Evolutionary conservation across 768 basidiomycete species (phyloP), one percentile per base, ranked within the genome.

Genomic region (Lactarius hengduanensis): DNA sequence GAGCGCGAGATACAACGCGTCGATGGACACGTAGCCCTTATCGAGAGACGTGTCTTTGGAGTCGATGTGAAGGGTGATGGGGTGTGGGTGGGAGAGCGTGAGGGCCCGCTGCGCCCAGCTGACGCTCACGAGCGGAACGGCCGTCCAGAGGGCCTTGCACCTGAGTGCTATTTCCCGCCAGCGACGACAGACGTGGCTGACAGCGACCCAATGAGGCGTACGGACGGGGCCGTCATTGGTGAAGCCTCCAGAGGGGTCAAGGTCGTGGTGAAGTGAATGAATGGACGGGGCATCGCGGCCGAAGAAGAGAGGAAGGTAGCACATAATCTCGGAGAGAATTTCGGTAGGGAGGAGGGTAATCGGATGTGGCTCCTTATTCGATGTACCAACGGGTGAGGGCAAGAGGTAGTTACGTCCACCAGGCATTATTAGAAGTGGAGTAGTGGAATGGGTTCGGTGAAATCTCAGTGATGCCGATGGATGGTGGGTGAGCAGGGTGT

Each of bases 181-280:
- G 26, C 30, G 65, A 57, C 32, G 57, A 34, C 68, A 66, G 47
- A 69, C 68, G 13, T 69, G 65, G 22, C 64, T 69, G 8, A 69
- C 68, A 0, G 68, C 68, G 15, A 69, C 61, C 68, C 68, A 69
- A 56, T 67, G 66, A 36, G 62, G 66, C 16, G 66, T 67, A 43
- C 66, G 66, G 40, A 67, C 63, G 58, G 66, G 66, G 7, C 62
- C 50, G 9, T 63, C 20, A 32, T 3, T 50, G 3, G 66, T 67
- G 57, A 45, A 67, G 26, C 26, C 18, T 11, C 41, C n/a, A 13
- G 62, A 67, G 38, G 66, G 66, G 58, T 67, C 66, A 40, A 63
- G 58, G 43, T 63, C 53, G 32, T 34, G 30, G 53, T 45, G 26
- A 20, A 67, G 66, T 18, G 57, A 58, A n/a, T 20, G 61, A 38